Evolutionary conservation across 2,329 filamentous ascomycete genomes (phyloP), one percentile per base, ranked within the genome.

Genomic region (Penicillium sp.): DNA sequence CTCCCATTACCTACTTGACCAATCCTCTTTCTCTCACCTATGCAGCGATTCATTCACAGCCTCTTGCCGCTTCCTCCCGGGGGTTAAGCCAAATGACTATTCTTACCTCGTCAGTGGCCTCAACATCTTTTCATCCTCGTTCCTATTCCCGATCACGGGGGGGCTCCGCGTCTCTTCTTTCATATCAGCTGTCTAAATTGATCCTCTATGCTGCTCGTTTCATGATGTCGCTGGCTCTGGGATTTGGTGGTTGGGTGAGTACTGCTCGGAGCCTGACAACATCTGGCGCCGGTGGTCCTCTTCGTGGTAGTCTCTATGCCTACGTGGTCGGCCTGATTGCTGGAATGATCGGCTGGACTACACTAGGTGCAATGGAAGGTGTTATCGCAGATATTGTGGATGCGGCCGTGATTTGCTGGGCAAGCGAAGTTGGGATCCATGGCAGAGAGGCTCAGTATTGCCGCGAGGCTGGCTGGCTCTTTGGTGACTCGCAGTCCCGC

Each of bases 181-280:
- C 94, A 0, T 99, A 97, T 71, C 85, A 90, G 4, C 84, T 97
- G 8, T 89, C 94, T 1, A 97, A 97, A 72, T 81, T 97, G 27
- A 82, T 99, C 7, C 84, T 99, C 3, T 90, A 97, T 63, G 91
- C 93, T 3, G 94, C 91, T 1, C 85, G 93, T 16, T 89, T 93
- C 69, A 89, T 97, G 67, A 96, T 97, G 84, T 90, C 91, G 0
- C 85, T 92, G 43, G 89, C 87, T 0, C 83, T 99, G 29, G 93
- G 93, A 0, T 96, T 97, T 67, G 92, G 90, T 4, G 93, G 91
- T n/a, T 99, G 94, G 94, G 90, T 97, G 8, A 89, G 90, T 43
- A 96, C 92, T 34, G 92, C 94, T 10, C 86, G 90, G 59, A 87
- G 89, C 73, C 78, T 97, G 4, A 79, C 82, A 47, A 78, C 94